Evolutionary conservation across 768 basidiomycete species (phyloP), one percentile per base, ranked within the genome.

Genomic region (Suillus sp.): DNA sequence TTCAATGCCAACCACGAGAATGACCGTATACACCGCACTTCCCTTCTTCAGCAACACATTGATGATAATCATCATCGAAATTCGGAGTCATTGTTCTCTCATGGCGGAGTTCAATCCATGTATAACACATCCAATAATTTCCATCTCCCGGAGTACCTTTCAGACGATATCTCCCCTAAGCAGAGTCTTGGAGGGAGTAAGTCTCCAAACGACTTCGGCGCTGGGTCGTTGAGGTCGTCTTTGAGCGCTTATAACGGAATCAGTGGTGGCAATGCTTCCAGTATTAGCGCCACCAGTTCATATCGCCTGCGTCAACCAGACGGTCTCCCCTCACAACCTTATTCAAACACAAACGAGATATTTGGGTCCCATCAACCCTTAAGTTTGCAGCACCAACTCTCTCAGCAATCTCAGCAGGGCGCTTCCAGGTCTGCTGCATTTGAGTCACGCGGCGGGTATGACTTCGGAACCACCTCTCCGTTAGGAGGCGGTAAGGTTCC

Each of bases 41-140:
- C 70, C 60, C 69, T 75, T 63, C 50, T 66, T 58, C 50, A 56
- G 20, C 77, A 72, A 59, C 66, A 63, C 48, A 51, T 66, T 65
- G 74, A 74, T 51, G 67, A 70, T 66, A 80, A 72, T 63, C 73
- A 72, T 57, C 71, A 78, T 68, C 53, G 60, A 62, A 61, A 68
- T 47, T 67, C 74, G 16, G 74, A 75, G 60, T 68, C 75, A 22
- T 61, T 68, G 45, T 79, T 72, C 65, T 63, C 66, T 43, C 79
- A 73, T 59, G 69, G 67, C 64, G 76, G 71, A 62, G 65, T 65
- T 60, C 80, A 75, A 16, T 68, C 78, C 62, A 65, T 81, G 78
- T 81, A 81, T 69, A 81, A 81, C 70, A 81, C 70, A 71, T 68
- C 63, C 69, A 78, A 67, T 58, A 74, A 68, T 59, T 67, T 67